Percentiles rank a stretch among this genome's conserved stretches.
Conservation (phyloP, 805 yeast species). For the Jamesozyma lodderae region DNA sequence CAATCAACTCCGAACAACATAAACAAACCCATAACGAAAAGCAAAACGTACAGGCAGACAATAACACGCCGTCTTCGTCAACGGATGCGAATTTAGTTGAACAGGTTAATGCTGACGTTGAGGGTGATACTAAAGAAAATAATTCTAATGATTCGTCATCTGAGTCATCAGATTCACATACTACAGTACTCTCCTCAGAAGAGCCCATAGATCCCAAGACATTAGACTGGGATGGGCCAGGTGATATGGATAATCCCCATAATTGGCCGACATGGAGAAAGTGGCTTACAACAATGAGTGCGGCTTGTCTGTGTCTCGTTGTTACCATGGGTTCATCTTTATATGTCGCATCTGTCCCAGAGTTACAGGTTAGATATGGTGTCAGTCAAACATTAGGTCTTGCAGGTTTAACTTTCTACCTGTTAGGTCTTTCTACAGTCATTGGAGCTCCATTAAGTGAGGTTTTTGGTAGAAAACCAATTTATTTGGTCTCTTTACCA, state of each 20-base stretch:
- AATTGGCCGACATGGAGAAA: conserved; percentile 59
- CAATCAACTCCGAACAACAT: too few species aligned
- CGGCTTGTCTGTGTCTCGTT: conserved; percentile 56
- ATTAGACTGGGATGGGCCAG: conserved; percentile 53
- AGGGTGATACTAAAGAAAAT: too few species aligned
- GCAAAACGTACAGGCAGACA: too few species aligned
- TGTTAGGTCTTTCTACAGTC: conserved; percentile 66
- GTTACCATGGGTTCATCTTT: conserved; percentile 71
- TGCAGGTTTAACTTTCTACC: conserved; percentile 60
- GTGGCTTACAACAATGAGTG: conserved; percentile 58
- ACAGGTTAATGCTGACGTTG: too few species aligned
- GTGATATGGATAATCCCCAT: conserved; percentile 54
- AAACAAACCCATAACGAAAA: too few species aligned
- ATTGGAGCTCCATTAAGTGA: conserved; percentile 68
- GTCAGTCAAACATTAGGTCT: conserved; percentile 52
- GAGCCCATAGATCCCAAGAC: conserved; percentile 30
- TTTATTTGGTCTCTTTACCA: conserved; percentile 53
- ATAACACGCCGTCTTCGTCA: too few species aligned
- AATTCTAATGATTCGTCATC: too few species aligned
- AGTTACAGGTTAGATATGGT: conserved; percentile 39
- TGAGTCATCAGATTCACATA: too few species aligned
- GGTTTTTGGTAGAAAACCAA: conserved; percentile 55
- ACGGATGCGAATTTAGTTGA: too few species aligned
- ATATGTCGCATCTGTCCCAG: conserved; percentile 56
- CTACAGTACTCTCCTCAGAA: too few species aligned